These are phyloP conservation scores for Jatropha multifida DNA, from an alignment of 441 rosid genomes.

Conservation along the genomic window DNA sequence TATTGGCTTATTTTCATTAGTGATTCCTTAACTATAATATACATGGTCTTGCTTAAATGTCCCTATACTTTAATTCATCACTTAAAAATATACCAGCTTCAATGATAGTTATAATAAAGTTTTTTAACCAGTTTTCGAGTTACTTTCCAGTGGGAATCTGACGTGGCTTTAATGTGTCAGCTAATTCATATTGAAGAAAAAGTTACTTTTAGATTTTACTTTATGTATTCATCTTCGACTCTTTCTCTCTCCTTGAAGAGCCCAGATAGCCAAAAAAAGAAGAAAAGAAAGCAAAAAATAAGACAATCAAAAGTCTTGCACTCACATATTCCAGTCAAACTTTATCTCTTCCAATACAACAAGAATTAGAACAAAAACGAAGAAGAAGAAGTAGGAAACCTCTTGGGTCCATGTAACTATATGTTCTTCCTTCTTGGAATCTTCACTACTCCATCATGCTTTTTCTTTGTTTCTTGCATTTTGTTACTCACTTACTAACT, in stretches of 20 bases:
- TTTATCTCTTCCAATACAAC: constrained; percentile 5
- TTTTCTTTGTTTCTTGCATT: constrained; percentile 68
- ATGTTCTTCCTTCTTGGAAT: constrained; percentile 92
- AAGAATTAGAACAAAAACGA: constrained; percentile 11
- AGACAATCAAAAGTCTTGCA: constrained; percentile 37
- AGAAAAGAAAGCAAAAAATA: background rate
- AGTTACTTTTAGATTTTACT: too few species aligned
- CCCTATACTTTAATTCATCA: too few species aligned
- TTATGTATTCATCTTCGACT: too few species aligned
- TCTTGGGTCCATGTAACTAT: constrained; percentile 88
- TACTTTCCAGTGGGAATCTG: too few species aligned
- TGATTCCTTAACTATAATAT: too few species aligned
- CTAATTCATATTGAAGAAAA: too few species aligned
- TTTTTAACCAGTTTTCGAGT: too few species aligned
- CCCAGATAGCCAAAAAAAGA: background rate
- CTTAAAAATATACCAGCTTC: too few species aligned
- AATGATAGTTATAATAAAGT: too few species aligned
- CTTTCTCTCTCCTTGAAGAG: background rate
- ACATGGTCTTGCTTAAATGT: too few species aligned
- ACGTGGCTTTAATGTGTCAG: too few species aligned
- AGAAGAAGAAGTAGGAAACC: constrained; percentile 38
- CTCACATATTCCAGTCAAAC: constrained; percentile 21
- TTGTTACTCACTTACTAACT: constrained; percentile 12
- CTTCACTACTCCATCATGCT: constrained; percentile 43
- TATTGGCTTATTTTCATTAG: too few species aligned